These are phyloP conservation scores for Leucosporidium scottii DNA, from an alignment of 768 basidiomycete genomes.

Conservation along the genomic window DNA sequence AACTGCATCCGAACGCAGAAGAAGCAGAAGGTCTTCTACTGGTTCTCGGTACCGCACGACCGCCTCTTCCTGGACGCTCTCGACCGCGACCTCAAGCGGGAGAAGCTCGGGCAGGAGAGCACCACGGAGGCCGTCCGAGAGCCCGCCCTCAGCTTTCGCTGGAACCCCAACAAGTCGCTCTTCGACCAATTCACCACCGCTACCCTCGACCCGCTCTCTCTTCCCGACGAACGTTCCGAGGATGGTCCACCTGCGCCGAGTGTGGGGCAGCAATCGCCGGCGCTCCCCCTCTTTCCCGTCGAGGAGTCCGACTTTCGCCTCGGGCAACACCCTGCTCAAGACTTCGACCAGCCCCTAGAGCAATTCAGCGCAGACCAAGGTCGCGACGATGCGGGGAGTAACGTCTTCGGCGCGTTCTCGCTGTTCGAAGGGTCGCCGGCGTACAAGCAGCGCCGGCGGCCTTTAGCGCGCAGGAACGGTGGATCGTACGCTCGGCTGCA, in stretches of 20 bases:
- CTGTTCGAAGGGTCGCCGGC: constrained; percentile 74
- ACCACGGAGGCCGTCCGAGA: constrained; percentile 71
- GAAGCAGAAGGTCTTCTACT: constrained; percentile 99
- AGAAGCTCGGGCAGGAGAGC: constrained; percentile 80
- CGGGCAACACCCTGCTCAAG: too few relatives aligned
- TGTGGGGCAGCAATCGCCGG: too few relatives aligned
- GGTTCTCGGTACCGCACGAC: constrained; percentile 97
- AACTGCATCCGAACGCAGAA: constrained; percentile 97
- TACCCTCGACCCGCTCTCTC: constrained; percentile 2
- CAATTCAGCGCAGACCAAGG: too few relatives aligned
- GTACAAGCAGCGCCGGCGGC: constrained; percentile 65
- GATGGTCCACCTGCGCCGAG: too few relatives aligned
- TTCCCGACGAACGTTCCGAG: neutral
- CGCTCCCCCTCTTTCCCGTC: too few relatives aligned
- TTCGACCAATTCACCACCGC: constrained; percentile 76
- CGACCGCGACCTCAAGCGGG: constrained; percentile 93
- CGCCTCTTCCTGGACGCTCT: constrained; percentile 93
- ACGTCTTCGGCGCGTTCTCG: constrained; percentile 61
- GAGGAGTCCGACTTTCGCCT: too few relatives aligned
- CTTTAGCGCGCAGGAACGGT: neutral
- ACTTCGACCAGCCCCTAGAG: too few relatives aligned
- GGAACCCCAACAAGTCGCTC: constrained; percentile 74
- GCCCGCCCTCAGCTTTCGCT: constrained; percentile 79
- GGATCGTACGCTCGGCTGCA: neutral
- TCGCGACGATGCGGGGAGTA: neutral